These are phyloP conservation scores for Cucurbita argyrosperma DNA, from an alignment of 306 rosid species.

Conservation along the genomic window DNA sequence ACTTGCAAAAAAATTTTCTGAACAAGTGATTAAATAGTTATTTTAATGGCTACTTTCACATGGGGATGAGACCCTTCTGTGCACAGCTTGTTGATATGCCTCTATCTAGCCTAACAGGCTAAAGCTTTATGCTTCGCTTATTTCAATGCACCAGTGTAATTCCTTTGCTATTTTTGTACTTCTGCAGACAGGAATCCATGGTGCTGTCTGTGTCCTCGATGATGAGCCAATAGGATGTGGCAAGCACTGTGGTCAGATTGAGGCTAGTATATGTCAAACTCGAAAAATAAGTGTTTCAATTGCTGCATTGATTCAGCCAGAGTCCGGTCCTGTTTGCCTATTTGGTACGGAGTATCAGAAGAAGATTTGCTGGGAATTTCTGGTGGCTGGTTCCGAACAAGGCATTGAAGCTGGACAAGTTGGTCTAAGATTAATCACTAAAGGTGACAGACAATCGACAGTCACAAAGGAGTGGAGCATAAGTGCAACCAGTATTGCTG, in stretches of 20 bases:
- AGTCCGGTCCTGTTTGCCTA: constrained; percentile 95
- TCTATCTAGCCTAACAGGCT: neutral
- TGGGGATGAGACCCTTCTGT: neutral
- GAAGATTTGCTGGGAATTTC: constrained; percentile 89
- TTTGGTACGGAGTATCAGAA: constrained; percentile 89
- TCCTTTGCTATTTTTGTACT: neutral
- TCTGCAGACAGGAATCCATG: constrained; percentile 73
- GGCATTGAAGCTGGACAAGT: constrained; percentile 99
- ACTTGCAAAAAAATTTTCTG: neutral
- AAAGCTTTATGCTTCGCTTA: neutral
- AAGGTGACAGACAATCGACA: constrained; percentile 93
- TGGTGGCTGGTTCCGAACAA: constrained; percentile 97
- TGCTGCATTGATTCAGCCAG: constrained; percentile 90
- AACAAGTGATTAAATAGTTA: neutral
- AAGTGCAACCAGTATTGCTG: constrained; percentile 87
- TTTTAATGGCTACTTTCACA: neutral
- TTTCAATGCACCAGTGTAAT: neutral
- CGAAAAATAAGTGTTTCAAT: constrained; percentile 70
- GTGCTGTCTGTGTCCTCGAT: constrained; percentile 85
- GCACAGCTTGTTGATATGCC: neutral
- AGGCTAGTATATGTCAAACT: constrained; percentile 69
- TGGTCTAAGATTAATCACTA: constrained; percentile 90
- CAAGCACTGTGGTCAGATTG: constrained; percentile 73
- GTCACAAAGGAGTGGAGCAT: constrained; percentile 94
- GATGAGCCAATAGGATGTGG: constrained; percentile 93